Evolutionary conservation across 108 stramenopile genomes (phyloP).

Genomic region (Skeletonema grethae): DNA sequence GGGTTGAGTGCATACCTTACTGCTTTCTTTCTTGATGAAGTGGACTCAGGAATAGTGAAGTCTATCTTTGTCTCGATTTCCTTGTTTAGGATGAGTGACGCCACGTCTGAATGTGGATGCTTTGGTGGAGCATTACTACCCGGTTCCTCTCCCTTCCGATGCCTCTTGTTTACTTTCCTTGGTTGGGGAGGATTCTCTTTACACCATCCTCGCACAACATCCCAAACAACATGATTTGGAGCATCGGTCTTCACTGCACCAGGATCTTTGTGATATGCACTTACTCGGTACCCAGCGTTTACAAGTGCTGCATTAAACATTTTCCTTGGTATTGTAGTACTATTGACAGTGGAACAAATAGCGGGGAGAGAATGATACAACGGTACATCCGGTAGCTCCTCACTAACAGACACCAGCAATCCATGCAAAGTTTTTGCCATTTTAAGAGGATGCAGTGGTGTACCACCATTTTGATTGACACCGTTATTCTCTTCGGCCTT

Average conservation of each 20-base stretch:
- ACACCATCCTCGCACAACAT: conserved; percentile 90
- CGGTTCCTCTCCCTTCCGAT: conserved; percentile 46
- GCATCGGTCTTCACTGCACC: conserved; percentile 95
- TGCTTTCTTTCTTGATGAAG: conserved; percentile 51
- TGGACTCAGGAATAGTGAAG: conserved; percentile 60
- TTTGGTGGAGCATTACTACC: conserved; percentile 25
- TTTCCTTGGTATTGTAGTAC: conserved; percentile 72
- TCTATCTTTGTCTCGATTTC: conserved; percentile 69
- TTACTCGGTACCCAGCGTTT: conserved; percentile 92
- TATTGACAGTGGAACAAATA: conserved; percentile 71
- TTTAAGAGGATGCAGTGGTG: conserved; percentile 42
- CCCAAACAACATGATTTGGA: conserved; percentile 92
- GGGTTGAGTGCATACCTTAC: conserved; percentile 83
- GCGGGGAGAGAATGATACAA: conserved; percentile 89
- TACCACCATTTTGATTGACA: conserved; percentile 29
- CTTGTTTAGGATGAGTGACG: conserved; percentile 71
- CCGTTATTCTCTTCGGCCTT: conserved; percentile 33
- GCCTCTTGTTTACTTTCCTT: conserved; percentile 46
- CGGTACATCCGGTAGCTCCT: conserved; percentile 93
- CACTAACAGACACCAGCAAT: conserved; percentile 87
- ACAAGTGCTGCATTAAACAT: conserved; percentile 81
- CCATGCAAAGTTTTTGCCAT: conserved; percentile 64
- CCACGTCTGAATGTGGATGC: conserved; percentile 27
- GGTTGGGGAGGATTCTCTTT: conserved; percentile 76
- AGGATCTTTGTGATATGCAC: conserved; percentile 95